These are phyloP conservation scores for Magnolia officinalis DNA, from an alignment of 164 flowering plant genomes.

Conservation along the genomic window DNA sequence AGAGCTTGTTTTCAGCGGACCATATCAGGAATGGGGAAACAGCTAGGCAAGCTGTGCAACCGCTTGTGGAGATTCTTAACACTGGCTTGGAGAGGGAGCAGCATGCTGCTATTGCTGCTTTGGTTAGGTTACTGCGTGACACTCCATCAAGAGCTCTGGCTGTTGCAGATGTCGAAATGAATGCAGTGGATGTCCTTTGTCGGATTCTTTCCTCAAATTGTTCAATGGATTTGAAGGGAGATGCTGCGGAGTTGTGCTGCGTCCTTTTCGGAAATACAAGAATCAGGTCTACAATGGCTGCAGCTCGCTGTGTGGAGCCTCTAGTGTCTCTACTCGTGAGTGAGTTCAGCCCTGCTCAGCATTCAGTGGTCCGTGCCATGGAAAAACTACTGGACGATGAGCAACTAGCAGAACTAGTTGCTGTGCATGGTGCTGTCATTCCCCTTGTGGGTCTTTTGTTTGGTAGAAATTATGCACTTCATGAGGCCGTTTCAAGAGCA, in stretches of 20 bases:
- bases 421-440: slow-evolving; percentile 92
- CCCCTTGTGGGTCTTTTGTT: slow-evolving; percentile 92
- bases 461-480: slow-evolving; percentile 75
- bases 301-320: slow-evolving; percentile 98
- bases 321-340: slow-evolving; percentile 79
- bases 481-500: slow-evolving; percentile 80
- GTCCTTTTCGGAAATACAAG: slow-evolving; percentile 87
- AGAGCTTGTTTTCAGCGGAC: slow-evolving; percentile 88
- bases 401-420: slow-evolving; percentile 94
- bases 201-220: slow-evolving; percentile 84
- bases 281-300: slow-evolving; percentile 83
- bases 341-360: slow-evolving; percentile 82
- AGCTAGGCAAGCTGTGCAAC: slow-evolving; percentile 89
- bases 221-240: slow-evolving; percentile 88
- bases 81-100: slow-evolving; percentile 95
- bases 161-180: slow-evolving; percentile 91
- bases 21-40: slow-evolving; percentile 88
- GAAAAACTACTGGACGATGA: slow-evolving; percentile 92
- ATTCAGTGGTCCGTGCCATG: slow-evolving; percentile 83
- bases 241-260: slow-evolving; percentile 90
- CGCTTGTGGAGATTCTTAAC: slow-evolving; percentile 90
- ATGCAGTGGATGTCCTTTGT: slow-evolving; percentile 94
- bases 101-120: slow-evolving; percentile 89
- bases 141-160: slow-evolving; percentile 86
- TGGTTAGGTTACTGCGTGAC: slow-evolving; percentile 70